phyloP scores from a whole-genome alignment of 2,329 filamentous ascomycete genomes.

The Rhynchosporium graminicola region DNA sequence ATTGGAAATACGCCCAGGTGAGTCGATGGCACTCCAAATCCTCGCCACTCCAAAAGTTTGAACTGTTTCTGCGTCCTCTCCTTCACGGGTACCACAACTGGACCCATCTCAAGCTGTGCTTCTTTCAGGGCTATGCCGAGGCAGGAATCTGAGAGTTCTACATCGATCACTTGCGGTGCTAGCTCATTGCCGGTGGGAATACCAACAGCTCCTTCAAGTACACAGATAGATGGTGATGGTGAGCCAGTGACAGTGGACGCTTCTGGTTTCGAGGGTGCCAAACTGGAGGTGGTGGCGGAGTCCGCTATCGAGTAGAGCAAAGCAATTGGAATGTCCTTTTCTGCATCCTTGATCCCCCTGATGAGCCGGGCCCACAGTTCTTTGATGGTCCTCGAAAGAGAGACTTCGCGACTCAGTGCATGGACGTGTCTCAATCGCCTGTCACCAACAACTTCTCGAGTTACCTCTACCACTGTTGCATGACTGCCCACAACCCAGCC shows the following conservation, averaged over 20 bases:
- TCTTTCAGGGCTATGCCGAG: constrained; percentile 16
- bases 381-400: constrained; percentile 36
- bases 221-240: constrained; percentile 12
- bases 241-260: background rate
- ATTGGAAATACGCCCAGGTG: constrained; percentile 69
- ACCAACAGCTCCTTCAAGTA: constrained; percentile 25
- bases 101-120: constrained; percentile 12
- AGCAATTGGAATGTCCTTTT: constrained; percentile 39
- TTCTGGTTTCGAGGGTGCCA: background rate
- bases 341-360: constrained; percentile 31
- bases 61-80: constrained; percentile 52
- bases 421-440: constrained; percentile 42
- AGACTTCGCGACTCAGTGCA: constrained; percentile 40
- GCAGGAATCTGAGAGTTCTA: constrained; percentile 12
- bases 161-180: constrained; percentile 17
- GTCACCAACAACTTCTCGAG: constrained; percentile 42
- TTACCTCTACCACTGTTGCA: constrained; percentile 39
- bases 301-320: constrained; percentile 39
- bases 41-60: constrained; percentile 61
- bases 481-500: constrained; percentile 31
- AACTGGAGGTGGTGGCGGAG: background rate
- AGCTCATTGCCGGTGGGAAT: constrained; percentile 19
- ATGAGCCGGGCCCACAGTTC: constrained; percentile 40
- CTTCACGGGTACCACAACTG: constrained; percentile 15
- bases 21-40: constrained; percentile 65